Conservation (phyloP, 2,329 filamentous ascomycete genomes). For the Trichoderma sp. region DNA sequence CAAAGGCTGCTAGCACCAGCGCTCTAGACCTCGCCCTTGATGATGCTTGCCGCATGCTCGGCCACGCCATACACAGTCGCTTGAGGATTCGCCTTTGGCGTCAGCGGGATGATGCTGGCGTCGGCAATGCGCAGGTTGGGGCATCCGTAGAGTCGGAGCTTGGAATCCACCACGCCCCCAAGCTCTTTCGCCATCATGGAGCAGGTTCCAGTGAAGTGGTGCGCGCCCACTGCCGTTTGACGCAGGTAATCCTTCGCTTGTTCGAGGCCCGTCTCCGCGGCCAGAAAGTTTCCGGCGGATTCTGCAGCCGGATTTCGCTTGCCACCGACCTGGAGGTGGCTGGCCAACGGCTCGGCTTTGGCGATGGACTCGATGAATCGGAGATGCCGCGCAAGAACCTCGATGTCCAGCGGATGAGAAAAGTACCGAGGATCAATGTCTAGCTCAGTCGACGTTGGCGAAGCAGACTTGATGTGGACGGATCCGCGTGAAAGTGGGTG, state of each 20-base stretch:
- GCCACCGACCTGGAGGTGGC: constrained; percentile 44
- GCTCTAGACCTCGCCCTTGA: background rate
- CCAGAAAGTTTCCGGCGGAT: background rate
- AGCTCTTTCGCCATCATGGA: constrained; percentile 49
- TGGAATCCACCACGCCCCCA: constrained; percentile 39
- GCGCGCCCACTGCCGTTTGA: constrained; percentile 41
- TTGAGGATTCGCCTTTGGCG: background rate
- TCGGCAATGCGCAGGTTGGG: constrained; percentile 41
- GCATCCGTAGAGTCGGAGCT: constrained; percentile 30
- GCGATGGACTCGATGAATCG: constrained; percentile 44
- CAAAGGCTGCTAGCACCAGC: background rate
- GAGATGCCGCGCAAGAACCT: constrained; percentile 49
- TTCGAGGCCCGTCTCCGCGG: background rate
- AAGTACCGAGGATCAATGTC: constrained; percentile 59
- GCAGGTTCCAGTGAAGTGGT: constrained; percentile 52
- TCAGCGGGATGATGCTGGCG: constrained; percentile 29
- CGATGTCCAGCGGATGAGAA: constrained; percentile 57
- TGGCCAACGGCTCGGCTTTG: constrained; percentile 43
- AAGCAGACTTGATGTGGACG: constrained; percentile 53
- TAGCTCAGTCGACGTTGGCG: constrained; percentile 36
- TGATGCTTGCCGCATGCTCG: constrained; percentile 22
- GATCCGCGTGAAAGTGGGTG: constrained; percentile 63
- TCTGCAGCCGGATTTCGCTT: constrained; percentile 31
- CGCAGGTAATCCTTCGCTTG: constrained; percentile 40
- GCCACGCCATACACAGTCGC: constrained; percentile 23